phyloP scores from a whole-genome alignment of 202 grass and related monocot species.

The Bolboschoenoplectus hybrid region DNA sequence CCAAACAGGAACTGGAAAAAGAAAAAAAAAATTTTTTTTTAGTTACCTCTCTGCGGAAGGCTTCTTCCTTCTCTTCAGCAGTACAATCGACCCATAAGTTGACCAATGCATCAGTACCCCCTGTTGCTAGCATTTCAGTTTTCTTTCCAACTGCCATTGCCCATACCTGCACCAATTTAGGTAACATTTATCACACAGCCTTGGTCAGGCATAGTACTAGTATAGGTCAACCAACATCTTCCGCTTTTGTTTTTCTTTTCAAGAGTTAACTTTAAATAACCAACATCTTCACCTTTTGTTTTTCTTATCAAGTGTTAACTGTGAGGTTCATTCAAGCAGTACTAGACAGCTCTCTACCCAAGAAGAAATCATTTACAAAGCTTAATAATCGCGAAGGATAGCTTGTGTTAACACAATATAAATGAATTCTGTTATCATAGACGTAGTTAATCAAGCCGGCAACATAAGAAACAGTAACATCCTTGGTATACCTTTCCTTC shows the following conservation, averaged over 20 bases:
- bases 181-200: background rate
- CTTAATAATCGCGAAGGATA: slow-evolving; percentile 8
- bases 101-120: slow-evolving; percentile 74
- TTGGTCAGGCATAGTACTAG: background rate
- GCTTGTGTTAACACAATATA: background rate
- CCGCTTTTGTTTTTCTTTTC: background rate
- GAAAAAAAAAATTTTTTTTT: background rate
- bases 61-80: slow-evolving; percentile 81
- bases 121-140: slow-evolving; percentile 88
- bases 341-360: background rate
- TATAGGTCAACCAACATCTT: background rate
- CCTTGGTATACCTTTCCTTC: slow-evolving; percentile 74
- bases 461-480: slow-evolving; percentile 24
- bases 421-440: background rate
- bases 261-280: background rate
- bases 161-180: slow-evolving; percentile 59
- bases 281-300: background rate
- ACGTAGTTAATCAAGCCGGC: background rate
- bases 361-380: background rate
- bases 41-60: slow-evolving; percentile 76
- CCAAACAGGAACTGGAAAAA: slow-evolving; percentile 13
- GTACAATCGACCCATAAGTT: slow-evolving; percentile 93
- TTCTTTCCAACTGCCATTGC: slow-evolving; percentile 78
- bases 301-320: background rate
- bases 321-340: background rate